phyloP scores from a whole-genome alignment of 345 rosid genomes.

The Rhodomyrtus tomentosa region DNA sequence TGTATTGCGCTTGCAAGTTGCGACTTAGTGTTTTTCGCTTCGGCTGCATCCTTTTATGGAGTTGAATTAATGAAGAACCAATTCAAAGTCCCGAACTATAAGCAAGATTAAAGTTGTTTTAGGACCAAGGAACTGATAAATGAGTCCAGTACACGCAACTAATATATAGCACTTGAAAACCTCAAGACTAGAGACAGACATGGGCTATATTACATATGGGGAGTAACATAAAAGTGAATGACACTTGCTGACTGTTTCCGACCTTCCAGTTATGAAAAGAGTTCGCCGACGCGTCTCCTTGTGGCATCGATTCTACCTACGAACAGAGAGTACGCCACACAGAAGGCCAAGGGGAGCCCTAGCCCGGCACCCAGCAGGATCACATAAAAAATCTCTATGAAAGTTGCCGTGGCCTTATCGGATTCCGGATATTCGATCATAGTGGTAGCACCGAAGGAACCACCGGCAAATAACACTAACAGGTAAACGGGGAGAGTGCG shows the following conservation, averaged over 20 bases:
- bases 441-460: background rate
- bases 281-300: background rate
- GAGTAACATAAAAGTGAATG: background rate
- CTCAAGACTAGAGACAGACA: background rate
- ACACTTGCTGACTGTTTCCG: background rate
- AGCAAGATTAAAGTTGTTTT: background rate
- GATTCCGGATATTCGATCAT: background rate
- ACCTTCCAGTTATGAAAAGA: background rate
- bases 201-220: background rate
- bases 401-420: too few species aligned
- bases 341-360: accelerated
- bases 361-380: too few species aligned
- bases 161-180: background rate
- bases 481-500: background rate
- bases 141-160: background rate
- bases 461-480: background rate
- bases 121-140: background rate
- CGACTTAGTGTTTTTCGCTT: background rate
- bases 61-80: too few species aligned
- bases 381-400: accelerated
- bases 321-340: accelerated
- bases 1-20: background rate
- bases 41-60: background rate
- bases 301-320: background rate
- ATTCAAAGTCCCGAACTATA: too few species aligned